phyloP scores from a whole-genome alignment of 805 yeast genomes.

The Clavispora asparagi region DNA sequence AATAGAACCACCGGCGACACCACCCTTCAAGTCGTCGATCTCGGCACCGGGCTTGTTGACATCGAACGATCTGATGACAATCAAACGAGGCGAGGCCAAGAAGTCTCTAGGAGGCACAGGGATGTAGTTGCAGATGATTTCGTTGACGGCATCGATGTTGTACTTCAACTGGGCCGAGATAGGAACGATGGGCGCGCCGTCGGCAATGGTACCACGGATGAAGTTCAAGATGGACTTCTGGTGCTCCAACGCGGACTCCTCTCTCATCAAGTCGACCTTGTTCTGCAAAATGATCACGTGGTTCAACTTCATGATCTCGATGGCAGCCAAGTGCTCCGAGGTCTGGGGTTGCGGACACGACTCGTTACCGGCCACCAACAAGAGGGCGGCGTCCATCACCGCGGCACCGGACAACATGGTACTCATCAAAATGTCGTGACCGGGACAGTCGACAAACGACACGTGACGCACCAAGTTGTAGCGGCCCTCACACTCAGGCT shows the following conservation, averaged over 20 bases:
- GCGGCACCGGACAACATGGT: slow-evolving; percentile 99
- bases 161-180: slow-evolving; percentile 98
- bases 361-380: slow-evolving; percentile 96
- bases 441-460: slow-evolving; percentile 99
- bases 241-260: slow-evolving; percentile 93
- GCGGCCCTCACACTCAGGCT: slow-evolving; percentile 84
- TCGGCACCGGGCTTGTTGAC: slow-evolving; percentile 99
- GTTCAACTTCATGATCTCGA: slow-evolving; percentile 96
- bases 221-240: slow-evolving; percentile 87
- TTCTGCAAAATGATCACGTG: slow-evolving; percentile 95
- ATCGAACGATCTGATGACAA: slow-evolving; percentile 97
- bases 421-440: slow-evolving; percentile 99
- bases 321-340: slow-evolving; percentile 98
- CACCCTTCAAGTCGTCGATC: slow-evolving; percentile 95
- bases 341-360: slow-evolving; percentile 99
- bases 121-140: slow-evolving; percentile 88
- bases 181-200: slow-evolving; percentile 98
- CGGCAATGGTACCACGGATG: slow-evolving; percentile 97
- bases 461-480: slow-evolving; percentile 92
- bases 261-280: slow-evolving; percentile 98
- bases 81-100: slow-evolving; percentile 86
- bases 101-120: slow-evolving; percentile 98
- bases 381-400: slow-evolving; percentile 98
- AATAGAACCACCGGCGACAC: slow-evolving; percentile 99
- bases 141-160: slow-evolving; percentile 97